phyloP scores from a whole-genome alignment of 202 grass and related monocot species.

The Brachypodium distachyon region DNA sequence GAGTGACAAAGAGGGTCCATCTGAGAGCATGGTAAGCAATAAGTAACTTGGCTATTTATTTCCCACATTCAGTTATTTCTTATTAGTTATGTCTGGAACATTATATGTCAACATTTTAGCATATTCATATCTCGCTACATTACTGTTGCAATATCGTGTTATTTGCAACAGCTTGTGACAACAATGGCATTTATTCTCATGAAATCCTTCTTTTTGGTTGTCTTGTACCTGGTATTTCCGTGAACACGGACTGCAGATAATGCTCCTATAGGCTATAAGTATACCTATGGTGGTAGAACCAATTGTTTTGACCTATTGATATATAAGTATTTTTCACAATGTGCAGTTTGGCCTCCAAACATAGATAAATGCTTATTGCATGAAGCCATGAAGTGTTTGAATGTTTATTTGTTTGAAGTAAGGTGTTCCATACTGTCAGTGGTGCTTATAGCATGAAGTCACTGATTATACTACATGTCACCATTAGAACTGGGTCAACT shows the following conservation, averaged over 20 bases:
- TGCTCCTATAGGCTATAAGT: neutral
- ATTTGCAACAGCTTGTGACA: neutral
- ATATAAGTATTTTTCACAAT: neutral
- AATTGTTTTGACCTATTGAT: neutral
- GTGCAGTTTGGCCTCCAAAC: neutral
- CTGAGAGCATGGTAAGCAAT: constrained; percentile 69
- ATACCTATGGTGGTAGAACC: neutral
- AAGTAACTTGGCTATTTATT: constrained; percentile 1
- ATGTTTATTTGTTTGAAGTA: neutral
- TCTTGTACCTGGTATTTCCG: neutral
- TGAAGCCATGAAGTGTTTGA: neutral
- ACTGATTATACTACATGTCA: neutral
- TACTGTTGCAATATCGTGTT: neutral
- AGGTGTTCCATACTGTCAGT: neutral
- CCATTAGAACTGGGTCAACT: neutral
- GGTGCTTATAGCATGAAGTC: neutral
- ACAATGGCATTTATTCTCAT: neutral
- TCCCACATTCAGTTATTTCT: neutral
- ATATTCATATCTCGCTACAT: neutral
- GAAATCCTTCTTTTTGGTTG: neutral
- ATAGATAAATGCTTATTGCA: neutral
- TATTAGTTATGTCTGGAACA: neutral
- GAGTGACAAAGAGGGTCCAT: constrained; percentile 81
- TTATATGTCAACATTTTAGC: neutral
- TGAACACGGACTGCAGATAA: neutral